phyloP scores from a whole-genome alignment of 768 basidiomycete species.

The Lactarius pseudohatsudake region DNA sequence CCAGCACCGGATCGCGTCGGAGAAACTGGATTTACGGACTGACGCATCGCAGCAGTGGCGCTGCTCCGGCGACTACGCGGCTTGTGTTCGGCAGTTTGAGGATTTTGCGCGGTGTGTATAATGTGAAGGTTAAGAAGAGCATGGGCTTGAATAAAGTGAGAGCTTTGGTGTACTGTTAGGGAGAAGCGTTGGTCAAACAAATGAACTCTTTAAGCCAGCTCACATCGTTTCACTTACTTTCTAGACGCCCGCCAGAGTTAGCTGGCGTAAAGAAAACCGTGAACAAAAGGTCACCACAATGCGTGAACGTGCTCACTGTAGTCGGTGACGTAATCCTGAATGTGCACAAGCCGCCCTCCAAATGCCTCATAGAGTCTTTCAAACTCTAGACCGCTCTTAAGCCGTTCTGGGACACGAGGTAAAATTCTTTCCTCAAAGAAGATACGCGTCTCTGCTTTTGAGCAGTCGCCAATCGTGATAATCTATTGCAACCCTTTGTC shows the following conservation, averaged over 20 bases:
- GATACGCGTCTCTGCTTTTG: slow-evolving; percentile 63
- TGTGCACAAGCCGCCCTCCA: slow-evolving; percentile 82
- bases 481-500: slow-evolving; percentile 44
- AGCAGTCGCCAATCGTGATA: slow-evolving; percentile 77
- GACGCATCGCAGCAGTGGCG: slow-evolving; percentile 30
- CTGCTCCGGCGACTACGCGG: slow-evolving; percentile 32
- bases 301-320: slow-evolving; percentile 48
- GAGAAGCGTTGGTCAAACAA: slow-evolving; percentile 1
- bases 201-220: not conserved
- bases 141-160: slow-evolving; percentile 85
- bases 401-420: slow-evolving; percentile 65
- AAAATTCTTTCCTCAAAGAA: slow-evolving; percentile 67
- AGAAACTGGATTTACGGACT: slow-evolving; percentile 30
- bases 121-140: slow-evolving; percentile 82
- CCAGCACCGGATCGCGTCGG: slow-evolving; percentile 34
- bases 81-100: slow-evolving; percentile 34
- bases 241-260: slow-evolving; percentile 68
- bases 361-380: slow-evolving; percentile 75
- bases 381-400: slow-evolving; percentile 58
- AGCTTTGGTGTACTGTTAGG: slow-evolving; percentile 66
- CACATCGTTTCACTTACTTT: slow-evolving; percentile 48
- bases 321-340: slow-evolving; percentile 77
- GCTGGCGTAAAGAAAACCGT: slow-evolving; percentile 42
- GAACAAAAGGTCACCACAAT: not conserved
- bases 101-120: slow-evolving; percentile 74